Evolutionary conservation across 2,329 filamentous ascomycete genomes (phyloP), one percentile per base, ranked within the genome.

Genomic region (Clonostachys solani): DNA sequence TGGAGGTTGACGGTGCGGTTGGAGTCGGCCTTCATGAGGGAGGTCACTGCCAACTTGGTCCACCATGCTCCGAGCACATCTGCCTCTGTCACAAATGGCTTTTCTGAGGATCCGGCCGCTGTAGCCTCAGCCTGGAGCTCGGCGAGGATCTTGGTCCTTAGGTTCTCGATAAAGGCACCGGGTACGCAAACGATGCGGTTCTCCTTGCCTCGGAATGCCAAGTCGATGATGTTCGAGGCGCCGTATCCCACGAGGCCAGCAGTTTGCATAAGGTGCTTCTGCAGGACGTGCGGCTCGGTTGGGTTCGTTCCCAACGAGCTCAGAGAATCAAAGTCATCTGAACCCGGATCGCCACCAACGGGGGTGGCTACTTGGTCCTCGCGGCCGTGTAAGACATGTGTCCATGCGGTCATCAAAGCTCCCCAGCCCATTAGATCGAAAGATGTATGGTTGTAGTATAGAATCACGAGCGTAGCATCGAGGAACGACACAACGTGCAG

Each of bases 401-500:
- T 60, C 72, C 72, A 75, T 12, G 59, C 63, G 4, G 63, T 51
- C 1, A 73, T 47, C 5, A 75, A 52, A 1, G 57, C 62, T 12
- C 57, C 50, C 40, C 60, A 56, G 2, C 65, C 71, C 49, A 71
- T 60, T 3, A 62, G 66, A 51, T 75, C 73, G 41, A 65, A 60
- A 0, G 71, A 49, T 0, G 64, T 61, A 49, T 77, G 73, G 4
- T 64, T 59, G 59, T 62, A 73, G 35, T 61, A 57, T 1, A 75
- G 38, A 0, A 60, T 60, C 2, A 76, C 54, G 0, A 73, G 53
- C 0, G 73, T 77, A 4, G 60, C 60, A 48, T 76, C 65, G 5
- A 52, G 55, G 52, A 76, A 75, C 0, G 66, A 63, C 1, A 68
- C 62, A 33, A 75, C 56, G 44, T 70, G 67, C 4, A 76, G 55